Conservation (phyloP, 768 basidiomycete genomes). For the Grammothele lineata region DNA sequence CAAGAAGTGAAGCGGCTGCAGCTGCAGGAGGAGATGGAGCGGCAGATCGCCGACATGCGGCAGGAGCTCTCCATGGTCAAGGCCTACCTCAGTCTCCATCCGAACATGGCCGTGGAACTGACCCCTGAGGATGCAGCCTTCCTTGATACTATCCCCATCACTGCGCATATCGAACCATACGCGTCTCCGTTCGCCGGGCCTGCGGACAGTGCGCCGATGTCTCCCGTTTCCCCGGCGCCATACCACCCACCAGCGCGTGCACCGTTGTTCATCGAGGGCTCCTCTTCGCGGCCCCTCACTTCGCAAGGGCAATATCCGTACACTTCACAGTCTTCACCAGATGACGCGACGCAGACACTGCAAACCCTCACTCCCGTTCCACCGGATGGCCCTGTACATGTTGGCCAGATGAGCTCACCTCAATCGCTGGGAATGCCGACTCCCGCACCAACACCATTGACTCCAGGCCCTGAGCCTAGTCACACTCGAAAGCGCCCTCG, state of each 20-base stretch:
- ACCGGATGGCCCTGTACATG: too few relatives aligned
- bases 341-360: too few relatives aligned
- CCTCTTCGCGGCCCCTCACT: conserved; percentile 22
- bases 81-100: conserved; percentile 30
- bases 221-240: conserved; percentile 3
- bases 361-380: too few relatives aligned
- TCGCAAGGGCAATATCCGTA: not conserved
- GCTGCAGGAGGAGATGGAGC: conserved; percentile 56
- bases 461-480: conserved; percentile 31
- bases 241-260: conserved; percentile 20
- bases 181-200: conserved; percentile 1
- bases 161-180: conserved; percentile 9
- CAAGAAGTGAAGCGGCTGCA: conserved; percentile 57
- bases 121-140: not conserved
- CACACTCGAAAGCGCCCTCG: conserved; percentile 24
- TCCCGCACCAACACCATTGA: conserved; percentile 26
- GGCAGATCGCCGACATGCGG: conserved; percentile 49
- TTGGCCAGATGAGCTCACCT: not conserved
- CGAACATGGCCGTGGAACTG: not conserved
- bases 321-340: too few relatives aligned
- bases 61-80: conserved; percentile 47
- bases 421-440: conserved; percentile 5
- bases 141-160: conserved; percentile 4
- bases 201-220: conserved; percentile 1
- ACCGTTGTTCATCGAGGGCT: conserved; percentile 32